These are phyloP conservation scores for Hypoxylon lienhwacheense DNA, from an alignment of 495 filamentous ascomycete genomes.

Conservation along the genomic window DNA sequence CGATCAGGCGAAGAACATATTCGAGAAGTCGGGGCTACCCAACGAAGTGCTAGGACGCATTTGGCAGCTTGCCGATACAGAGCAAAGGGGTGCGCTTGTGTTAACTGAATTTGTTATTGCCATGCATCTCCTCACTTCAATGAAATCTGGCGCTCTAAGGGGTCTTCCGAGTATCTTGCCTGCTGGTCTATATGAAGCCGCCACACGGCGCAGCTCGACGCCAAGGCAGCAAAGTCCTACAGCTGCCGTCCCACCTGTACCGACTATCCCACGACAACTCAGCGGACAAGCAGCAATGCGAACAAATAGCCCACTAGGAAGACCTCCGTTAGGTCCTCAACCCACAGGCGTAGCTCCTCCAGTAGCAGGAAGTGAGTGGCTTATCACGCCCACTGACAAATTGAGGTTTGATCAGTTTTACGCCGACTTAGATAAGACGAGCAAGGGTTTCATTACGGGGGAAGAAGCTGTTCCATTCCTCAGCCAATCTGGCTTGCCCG, in stretches of 20 bases:
- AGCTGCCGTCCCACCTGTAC: constrained; percentile 39
- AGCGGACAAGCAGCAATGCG: constrained; percentile 53
- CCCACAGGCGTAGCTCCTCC: constrained; percentile 49
- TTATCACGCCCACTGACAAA: constrained; percentile 81
- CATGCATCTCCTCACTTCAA: constrained; percentile 94
- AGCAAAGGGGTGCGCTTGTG: constrained; percentile 86
- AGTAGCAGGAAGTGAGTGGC: constrained; percentile 74
- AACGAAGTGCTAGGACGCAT: constrained; percentile 90
- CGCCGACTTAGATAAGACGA: constrained; percentile 74
- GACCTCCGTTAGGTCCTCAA: constrained; percentile 56
- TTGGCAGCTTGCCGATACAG: constrained; percentile 91
- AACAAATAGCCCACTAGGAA: constrained; percentile 70
- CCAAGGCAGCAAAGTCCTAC: constrained; percentile 47
- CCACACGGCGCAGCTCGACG: constrained; percentile 63
- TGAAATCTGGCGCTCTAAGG: constrained; percentile 77
- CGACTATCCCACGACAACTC: constrained; percentile 51
- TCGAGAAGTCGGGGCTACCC: constrained; percentile 85
- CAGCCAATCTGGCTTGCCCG: constrained; percentile 83
- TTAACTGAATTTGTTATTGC: constrained; percentile 94
- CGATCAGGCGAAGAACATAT: constrained; percentile 88
- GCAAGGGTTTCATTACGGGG: constrained; percentile 78
- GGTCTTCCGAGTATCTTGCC: constrained; percentile 81
- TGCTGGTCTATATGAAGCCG: constrained; percentile 87
- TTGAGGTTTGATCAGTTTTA: constrained; percentile 82
- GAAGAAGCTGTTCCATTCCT: constrained; percentile 97